Base-by-base conservation (phyloP, 805 yeast genomes). In the Metschnikowia corniflorae region DNA sequence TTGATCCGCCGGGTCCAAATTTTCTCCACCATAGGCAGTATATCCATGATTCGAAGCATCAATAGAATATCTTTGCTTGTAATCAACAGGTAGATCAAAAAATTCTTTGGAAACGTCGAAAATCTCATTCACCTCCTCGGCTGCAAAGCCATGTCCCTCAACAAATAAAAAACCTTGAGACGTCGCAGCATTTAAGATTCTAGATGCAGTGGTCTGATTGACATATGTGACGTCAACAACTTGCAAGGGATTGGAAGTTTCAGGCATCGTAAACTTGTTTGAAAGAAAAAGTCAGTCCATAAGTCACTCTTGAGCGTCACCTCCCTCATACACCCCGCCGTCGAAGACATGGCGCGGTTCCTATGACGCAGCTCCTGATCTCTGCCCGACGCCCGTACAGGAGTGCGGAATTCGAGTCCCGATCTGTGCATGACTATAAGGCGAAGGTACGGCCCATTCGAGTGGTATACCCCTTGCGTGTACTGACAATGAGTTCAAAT, bases 121-220 rank as follows among this genome's bases (percentile, higher is more conserved):
- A 29, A 74, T 53, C 2, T 54, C 55, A 27, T 72, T 70, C 9
- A 80, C 80, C 40, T 80, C 85, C 6, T 61, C 54, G 40, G 69
- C 71, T 1, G 74, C 57, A 51, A 81, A 77, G n/a, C 70, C 79
- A 46, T 80, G 82, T 6, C 87, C 87, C 46, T 80, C 83, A 5
- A 81, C 65, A 39, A 78, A 78, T 12, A 81, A 58, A 50, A 81
- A 81, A 1, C 87, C 87, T 44, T 78, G 81, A 2, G 73, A 58
- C n/a, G 71, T 60, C 8, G 82, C 82, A 1, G 86, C 86, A 6
- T 67, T 61, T 3, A 80, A 63, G 17, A 83, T 65, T 39, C 70
- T 61, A 6, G 64, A 66, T 0, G 79, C 82, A 0, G 81, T 70
- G 6, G 49, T 38, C 16, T 57, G 55, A 33, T 65, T 60, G 39